phyloP scores from a whole-genome alignment of 1,284 basidiomycete species.

The Cutaneotrichosporon cyanovorans region DNA sequence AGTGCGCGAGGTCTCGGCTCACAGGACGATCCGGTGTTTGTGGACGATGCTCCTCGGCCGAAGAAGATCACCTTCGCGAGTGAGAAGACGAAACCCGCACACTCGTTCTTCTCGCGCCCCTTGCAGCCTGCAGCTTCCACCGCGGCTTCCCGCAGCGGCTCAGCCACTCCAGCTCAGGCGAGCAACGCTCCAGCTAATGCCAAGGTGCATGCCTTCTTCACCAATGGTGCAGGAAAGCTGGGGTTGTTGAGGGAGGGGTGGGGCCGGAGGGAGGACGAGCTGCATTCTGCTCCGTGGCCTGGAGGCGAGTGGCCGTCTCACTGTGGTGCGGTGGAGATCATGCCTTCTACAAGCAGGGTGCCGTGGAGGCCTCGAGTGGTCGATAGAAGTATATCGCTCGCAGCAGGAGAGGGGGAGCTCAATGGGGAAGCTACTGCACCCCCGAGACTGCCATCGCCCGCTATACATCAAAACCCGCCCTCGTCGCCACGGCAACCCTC shows the following conservation, averaged over 20 bases:
- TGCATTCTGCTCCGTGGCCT: constrained; percentile 25
- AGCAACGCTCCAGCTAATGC: not conserved
- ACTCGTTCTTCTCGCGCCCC: constrained; percentile 29
- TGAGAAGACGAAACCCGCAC: constrained; percentile 23
- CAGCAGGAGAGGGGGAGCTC: no score
- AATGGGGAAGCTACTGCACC: no score
- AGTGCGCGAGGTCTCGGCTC: not conserved
- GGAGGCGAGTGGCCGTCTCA: constrained; percentile 17
- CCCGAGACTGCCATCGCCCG: not conserved
- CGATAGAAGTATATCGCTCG: not conserved
- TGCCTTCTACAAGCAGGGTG: not conserved
- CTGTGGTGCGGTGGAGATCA: not conserved
- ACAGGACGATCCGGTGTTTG: constrained; percentile 1
- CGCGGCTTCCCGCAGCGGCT: not conserved
- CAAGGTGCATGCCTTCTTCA: constrained; percentile 31
- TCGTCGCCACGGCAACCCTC: not conserved
- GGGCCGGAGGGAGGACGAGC: constrained; percentile 33
- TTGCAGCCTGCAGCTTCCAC: not conserved
- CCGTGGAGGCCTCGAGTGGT: not conserved
- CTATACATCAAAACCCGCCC: no score
- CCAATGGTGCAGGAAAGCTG: constrained; percentile 1
- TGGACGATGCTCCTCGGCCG: constrained; percentile 5
- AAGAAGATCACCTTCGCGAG: constrained; percentile 26
- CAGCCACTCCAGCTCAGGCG: not conserved
- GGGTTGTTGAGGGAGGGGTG: constrained; percentile 31